Evolutionary conservation across 441 rosid species (phyloP).

Genomic region (Gossypium gossypioides): DNA sequence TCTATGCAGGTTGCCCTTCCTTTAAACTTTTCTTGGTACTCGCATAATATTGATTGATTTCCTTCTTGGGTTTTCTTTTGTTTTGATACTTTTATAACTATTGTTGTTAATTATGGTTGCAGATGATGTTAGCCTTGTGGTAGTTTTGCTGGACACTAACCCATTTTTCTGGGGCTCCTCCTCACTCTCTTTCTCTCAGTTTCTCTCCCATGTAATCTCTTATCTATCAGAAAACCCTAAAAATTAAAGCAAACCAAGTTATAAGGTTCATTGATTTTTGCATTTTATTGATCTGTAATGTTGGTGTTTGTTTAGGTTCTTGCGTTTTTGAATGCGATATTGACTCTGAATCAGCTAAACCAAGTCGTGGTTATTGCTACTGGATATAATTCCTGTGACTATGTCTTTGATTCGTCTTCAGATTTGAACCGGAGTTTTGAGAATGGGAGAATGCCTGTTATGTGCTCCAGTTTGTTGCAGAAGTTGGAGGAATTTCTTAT

Average conservation of each 20-base stretch:
- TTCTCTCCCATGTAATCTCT: constrained; percentile 63
- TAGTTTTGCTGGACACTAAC: constrained; percentile 67
- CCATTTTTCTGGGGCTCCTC: constrained; percentile 77
- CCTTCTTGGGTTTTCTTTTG: not conserved
- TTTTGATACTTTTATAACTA: not conserved
- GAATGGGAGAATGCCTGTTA: constrained; percentile 45
- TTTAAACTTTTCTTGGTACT: not conserved
- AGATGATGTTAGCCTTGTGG: constrained; percentile 81
- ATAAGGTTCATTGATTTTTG: not conserved
- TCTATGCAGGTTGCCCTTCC: constrained; percentile 44
- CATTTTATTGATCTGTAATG: not conserved
- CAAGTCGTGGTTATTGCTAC: constrained; percentile 82
- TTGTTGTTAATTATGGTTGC: constrained; percentile 14
- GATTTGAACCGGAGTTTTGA: constrained; percentile 28
- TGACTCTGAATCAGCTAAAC: constrained; percentile 74
- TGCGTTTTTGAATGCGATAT: constrained; percentile 62
- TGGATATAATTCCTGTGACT: constrained; percentile 71
- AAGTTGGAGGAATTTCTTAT: constrained; percentile 60
- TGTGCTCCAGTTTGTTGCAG: constrained; percentile 43
- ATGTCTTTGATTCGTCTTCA: constrained; percentile 62
- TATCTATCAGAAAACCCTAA: constrained; percentile 14
- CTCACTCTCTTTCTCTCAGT: constrained; percentile 56
- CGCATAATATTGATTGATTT: not conserved
- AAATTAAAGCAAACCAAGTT: not conserved
- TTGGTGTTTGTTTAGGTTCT: constrained; percentile 39